Conservation (phyloP, 2,329 filamentous ascomycete species). For the Cladophialophora exuberans region DNA sequence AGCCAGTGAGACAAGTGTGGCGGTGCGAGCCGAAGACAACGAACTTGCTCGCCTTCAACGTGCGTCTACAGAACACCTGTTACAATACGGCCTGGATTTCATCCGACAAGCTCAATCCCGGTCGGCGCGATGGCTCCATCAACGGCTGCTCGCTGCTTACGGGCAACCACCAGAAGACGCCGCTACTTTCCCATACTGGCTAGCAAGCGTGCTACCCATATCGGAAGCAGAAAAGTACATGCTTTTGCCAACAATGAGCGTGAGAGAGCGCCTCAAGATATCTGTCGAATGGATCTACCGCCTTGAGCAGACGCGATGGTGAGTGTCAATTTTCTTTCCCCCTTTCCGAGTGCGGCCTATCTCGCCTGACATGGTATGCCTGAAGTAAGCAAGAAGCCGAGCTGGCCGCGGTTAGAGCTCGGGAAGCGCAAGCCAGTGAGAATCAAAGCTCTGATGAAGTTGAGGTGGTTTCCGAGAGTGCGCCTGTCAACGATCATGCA, state of each 20-base stretch:
- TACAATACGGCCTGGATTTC: constrained; percentile 68
- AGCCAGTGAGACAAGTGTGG: constrained; percentile 62
- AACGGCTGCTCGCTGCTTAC: constrained; percentile 72
- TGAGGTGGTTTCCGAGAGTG: not conserved
- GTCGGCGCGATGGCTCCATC: constrained; percentile 74
- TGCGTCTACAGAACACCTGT: constrained; percentile 72
- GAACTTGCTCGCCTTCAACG: constrained; percentile 47
- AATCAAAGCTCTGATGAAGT: not conserved
- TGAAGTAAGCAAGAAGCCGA: constrained; percentile 27
- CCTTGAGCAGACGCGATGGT: constrained; percentile 71
- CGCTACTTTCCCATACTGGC: constrained; percentile 84
- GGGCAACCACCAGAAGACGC: constrained; percentile 78
- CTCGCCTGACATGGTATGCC: constrained; percentile 30
- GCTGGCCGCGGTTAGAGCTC: constrained; percentile 9
- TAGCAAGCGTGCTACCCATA: constrained; percentile 79
- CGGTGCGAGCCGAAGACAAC: constrained; percentile 39
- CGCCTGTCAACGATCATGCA: not conserved
- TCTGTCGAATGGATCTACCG: constrained; percentile 77
- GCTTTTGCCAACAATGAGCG: constrained; percentile 72
- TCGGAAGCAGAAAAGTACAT: constrained; percentile 78
- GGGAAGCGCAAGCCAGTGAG: constrained; percentile 7
- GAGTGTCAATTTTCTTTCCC: constrained; percentile 44
- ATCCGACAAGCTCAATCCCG: constrained; percentile 68
- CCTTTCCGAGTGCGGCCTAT: constrained; percentile 17
- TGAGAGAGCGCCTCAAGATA: constrained; percentile 80